phyloP scores from a whole-genome alignment of 441 rosid genomes.

The Euphorbia corollata region DNA sequence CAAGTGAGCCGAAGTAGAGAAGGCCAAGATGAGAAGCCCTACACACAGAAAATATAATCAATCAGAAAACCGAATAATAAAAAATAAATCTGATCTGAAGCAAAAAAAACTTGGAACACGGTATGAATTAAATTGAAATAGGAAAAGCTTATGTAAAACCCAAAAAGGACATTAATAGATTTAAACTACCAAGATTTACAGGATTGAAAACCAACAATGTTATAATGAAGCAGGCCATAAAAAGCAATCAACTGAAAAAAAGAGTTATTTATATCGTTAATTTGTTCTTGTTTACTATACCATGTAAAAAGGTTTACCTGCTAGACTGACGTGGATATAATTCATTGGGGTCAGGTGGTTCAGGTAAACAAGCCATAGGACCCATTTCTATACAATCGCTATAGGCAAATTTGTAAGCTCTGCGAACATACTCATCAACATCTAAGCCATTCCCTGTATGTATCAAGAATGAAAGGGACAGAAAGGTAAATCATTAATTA shows the following conservation, averaged over 20 bases:
- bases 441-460: conserved; percentile 90
- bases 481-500: conserved; percentile 1
- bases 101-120: background rate
- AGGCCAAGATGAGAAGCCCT: conserved; percentile 99
- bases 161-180: background rate
- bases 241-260: conserved; percentile 7
- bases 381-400: conserved; percentile 96
- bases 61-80: conserved; percentile 13
- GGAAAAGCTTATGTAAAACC: background rate
- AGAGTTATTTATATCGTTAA: background rate
- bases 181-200: background rate
- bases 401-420: conserved; percentile 96
- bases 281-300: conserved; percentile 1
- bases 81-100: background rate
- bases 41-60: conserved; percentile 21
- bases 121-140: background rate
- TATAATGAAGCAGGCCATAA: conserved; percentile 16
- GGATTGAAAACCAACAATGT: background rate
- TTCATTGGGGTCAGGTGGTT: conserved; percentile 93
- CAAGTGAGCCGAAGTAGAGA: conserved; percentile 80
- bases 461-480: conserved; percentile 21
- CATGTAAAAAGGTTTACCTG: conserved; percentile 43
- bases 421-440: conserved; percentile 97
- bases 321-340: conserved; percentile 95
- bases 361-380: conserved; percentile 85